These are phyloP conservation scores for Tritrichomonas foetus DNA, from an alignment of 208 protist genomes.

Conservation along the genomic window DNA sequence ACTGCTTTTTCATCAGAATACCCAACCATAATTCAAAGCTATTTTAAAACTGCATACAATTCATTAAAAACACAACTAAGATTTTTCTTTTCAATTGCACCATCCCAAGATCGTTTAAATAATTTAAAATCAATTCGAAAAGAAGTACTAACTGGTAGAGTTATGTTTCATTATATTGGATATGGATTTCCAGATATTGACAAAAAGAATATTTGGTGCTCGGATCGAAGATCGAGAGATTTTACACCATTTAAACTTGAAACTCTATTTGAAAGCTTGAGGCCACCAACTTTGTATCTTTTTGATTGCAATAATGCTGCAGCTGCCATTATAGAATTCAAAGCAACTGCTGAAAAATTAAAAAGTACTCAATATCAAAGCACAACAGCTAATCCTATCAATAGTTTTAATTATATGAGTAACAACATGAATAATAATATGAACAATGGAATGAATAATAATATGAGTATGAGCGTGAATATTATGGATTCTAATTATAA, in stretches of 20 bases:
- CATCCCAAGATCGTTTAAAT: neutral
- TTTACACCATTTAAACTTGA: neutral
- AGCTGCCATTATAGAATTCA: neutral
- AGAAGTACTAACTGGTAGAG: neutral
- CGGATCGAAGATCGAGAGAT: neutral
- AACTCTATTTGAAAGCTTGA: neutral
- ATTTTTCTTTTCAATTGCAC: conserved; percentile 37
- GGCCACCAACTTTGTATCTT: neutral
- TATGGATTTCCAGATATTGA: neutral
- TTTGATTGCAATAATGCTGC: conserved; percentile 26
- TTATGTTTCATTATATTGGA: conserved; percentile 3
- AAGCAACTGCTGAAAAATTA: neutral
- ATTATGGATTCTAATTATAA: no score
- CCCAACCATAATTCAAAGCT: neutral
- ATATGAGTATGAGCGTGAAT: no score
- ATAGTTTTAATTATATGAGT: no score
- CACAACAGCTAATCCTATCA: no score
- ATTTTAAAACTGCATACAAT: neutral
- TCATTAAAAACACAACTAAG: neutral
- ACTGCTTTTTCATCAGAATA: conserved; percentile 14
- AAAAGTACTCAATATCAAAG: neutral
- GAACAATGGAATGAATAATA: no score
- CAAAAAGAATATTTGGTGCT: neutral
- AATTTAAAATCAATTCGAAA: neutral
- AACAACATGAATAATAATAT: no score